phyloP scores from a whole-genome alignment of 192 early-diverging fungal genomes.

The Cetraspora pellucida region DNA sequence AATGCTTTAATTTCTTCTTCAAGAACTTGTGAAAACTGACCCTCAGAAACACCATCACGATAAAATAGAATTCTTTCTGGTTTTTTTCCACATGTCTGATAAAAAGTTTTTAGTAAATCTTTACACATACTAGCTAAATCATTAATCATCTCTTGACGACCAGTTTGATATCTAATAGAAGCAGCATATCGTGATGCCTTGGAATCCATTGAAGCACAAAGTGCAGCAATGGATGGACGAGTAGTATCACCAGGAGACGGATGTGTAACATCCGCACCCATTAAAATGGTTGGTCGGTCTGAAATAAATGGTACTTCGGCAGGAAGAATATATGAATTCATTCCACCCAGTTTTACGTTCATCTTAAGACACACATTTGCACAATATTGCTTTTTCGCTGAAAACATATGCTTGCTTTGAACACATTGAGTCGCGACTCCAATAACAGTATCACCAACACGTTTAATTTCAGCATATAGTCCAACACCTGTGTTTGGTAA shows the following conservation, averaged over 20 bases:
- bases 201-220: slow-evolving; percentile 54
- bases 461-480: slow-evolving; percentile 85
- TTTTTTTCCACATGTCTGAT: slow-evolving; percentile 54
- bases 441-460: slow-evolving; percentile 83
- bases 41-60: slow-evolving; percentile 84
- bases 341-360: slow-evolving; percentile 45
- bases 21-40: slow-evolving; percentile 48
- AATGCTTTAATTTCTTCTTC: not conserved
- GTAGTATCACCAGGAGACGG: slow-evolving; percentile 58
- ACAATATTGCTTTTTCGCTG: slow-evolving; percentile 56
- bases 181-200: slow-evolving; percentile 59
- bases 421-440: slow-evolving; percentile 93
- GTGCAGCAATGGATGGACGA: slow-evolving; percentile 25
- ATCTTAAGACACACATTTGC: too few relatives aligned
- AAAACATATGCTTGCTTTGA: slow-evolving; percentile 76
- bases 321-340: slow-evolving; percentile 66
- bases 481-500: slow-evolving; percentile 76
- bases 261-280: slow-evolving; percentile 45
- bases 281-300: slow-evolving; percentile 76
- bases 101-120: slow-evolving; percentile 63
- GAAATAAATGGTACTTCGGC: slow-evolving; percentile 60
- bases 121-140: slow-evolving; percentile 61
- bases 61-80: slow-evolving; percentile 80
- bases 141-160: slow-evolving; percentile 64
- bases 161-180: slow-evolving; percentile 58